Conservation (phyloP, 2,329 filamentous ascomycete species). For the Nigrospora sphaerica region DNA sequence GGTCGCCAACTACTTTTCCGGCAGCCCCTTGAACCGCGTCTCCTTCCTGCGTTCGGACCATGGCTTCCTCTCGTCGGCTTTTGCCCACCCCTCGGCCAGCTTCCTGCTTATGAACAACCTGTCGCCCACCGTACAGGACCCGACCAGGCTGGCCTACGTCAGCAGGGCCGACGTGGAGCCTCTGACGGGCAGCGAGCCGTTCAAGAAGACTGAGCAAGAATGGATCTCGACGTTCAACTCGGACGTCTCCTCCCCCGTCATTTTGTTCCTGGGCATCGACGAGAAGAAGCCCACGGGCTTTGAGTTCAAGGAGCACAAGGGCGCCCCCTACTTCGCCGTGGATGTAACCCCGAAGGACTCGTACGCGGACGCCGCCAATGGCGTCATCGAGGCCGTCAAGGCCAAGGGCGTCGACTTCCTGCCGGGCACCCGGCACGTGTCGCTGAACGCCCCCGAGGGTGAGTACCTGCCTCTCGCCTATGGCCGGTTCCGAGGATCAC, state of each 20-base stretch:
- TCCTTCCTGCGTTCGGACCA: conserved; percentile 70
- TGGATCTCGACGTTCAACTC: conserved; percentile 70
- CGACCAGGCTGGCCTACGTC: conserved; percentile 59
- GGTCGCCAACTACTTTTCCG: conserved; percentile 77
- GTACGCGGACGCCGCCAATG: conserved; percentile 54
- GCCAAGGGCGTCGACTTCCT: conserved; percentile 58
- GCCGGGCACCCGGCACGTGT: conserved; percentile 43
- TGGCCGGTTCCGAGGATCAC: not conserved
- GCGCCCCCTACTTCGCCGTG: conserved; percentile 80
- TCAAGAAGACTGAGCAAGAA: conserved; percentile 64
- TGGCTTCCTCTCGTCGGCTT: conserved; percentile 61
- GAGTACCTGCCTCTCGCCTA: conserved; percentile 6
- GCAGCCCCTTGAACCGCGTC: conserved; percentile 69
- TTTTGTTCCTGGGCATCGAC: conserved; percentile 82
- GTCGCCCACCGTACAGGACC: conserved; percentile 60
- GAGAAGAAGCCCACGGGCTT: conserved; percentile 48
- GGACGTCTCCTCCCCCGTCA: conserved; percentile 53
- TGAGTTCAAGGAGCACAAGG: conserved; percentile 63
- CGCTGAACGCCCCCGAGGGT: conserved; percentile 40
- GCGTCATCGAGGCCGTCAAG: conserved; percentile 52
- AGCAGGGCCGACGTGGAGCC: conserved; percentile 60
- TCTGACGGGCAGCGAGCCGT: conserved; percentile 67
- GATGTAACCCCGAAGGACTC: conserved; percentile 72
- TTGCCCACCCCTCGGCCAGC: conserved; percentile 55
- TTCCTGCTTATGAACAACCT: conserved; percentile 79